Conservation (phyloP, 23 red algal genomes). For the Chondrus crispus region DNA sequence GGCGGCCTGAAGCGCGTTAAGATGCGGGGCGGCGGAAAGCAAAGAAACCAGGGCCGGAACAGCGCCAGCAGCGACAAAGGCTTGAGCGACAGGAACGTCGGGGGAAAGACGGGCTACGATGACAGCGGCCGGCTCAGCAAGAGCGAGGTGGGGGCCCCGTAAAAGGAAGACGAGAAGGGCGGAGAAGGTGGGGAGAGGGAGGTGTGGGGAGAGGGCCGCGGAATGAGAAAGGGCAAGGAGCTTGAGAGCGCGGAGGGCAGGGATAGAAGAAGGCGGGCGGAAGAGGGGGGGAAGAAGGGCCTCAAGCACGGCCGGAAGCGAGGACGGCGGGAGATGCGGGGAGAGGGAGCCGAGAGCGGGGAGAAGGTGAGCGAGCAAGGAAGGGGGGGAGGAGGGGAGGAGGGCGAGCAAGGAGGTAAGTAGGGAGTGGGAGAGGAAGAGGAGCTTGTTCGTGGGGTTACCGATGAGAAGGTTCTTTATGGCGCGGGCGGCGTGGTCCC, state of each 20-base stretch:
- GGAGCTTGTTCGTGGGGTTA: slow-evolving; percentile 49
- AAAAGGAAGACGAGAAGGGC: slow-evolving; percentile 18
- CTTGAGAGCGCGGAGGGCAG: too few species aligned
- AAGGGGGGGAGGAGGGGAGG: too few species aligned
- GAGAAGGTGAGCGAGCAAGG: slow-evolving; percentile 37
- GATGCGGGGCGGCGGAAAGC: slow-evolving; percentile 28
- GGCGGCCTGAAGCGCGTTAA: slow-evolving; percentile 27
- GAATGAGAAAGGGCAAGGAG: too few species aligned
- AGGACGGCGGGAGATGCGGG: slow-evolving; percentile 19
- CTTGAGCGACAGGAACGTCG: not conserved
- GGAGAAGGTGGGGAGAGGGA: too few species aligned
- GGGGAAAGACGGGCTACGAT: not conserved
- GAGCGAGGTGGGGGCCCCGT: slow-evolving; percentile 1
- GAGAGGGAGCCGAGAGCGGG: slow-evolving; percentile 50
- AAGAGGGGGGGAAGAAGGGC: too few species aligned
- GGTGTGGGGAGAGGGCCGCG: too few species aligned
- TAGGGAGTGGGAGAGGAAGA: slow-evolving; percentile 6
- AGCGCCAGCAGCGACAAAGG: slow-evolving; percentile 17
- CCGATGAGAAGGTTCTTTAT: slow-evolving; percentile 56
- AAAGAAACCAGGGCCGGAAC: slow-evolving; percentile 49
- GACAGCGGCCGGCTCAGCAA: slow-evolving; percentile 45
- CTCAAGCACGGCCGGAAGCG: too few species aligned
- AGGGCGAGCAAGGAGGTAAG: too few species aligned
- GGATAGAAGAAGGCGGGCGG: too few species aligned
- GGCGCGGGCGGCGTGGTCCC: slow-evolving; percentile 41